Evolutionary conservation across 2,329 filamentous ascomycete species (phyloP).

Genomic region (Purpureocillium takamizusanense): DNA sequence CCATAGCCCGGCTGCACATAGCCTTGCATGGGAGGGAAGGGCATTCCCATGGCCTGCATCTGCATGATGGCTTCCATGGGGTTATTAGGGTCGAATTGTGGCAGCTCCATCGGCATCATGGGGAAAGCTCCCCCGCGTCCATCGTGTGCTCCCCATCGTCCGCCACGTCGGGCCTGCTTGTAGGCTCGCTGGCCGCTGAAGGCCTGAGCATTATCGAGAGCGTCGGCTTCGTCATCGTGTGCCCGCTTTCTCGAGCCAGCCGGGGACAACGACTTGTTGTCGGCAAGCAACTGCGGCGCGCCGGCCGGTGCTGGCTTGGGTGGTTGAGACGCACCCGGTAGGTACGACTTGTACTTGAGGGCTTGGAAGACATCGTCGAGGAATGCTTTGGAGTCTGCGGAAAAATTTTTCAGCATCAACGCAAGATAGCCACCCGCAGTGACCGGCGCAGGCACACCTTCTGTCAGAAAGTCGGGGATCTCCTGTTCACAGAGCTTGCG

Average conservation of each 20-base stretch:
- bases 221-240: constrained; percentile 20
- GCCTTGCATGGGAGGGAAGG: constrained; percentile 29
- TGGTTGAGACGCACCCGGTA: constrained; percentile 42
- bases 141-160: constrained; percentile 18
- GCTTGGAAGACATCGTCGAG: constrained; percentile 63
- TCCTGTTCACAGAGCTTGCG: constrained; percentile 61
- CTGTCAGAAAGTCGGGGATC: constrained; percentile 66
- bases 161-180: constrained; percentile 54
- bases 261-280: constrained; percentile 1
- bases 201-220: constrained; percentile 14
- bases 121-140: constrained; percentile 8
- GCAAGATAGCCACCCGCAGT: constrained; percentile 3
- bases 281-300: neutral
- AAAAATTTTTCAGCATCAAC: neutral
- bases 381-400: constrained; percentile 38
- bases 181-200: constrained; percentile 31
- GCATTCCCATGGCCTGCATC: constrained; percentile 49
- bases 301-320: constrained; percentile 12
- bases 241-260: constrained; percentile 23
- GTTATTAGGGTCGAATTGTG: constrained; percentile 48
- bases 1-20: constrained; percentile 19
- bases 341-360: constrained; percentile 52
- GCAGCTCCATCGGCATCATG: constrained; percentile 20
- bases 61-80: constrained; percentile 53
- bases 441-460: constrained; percentile 34